Conservation (phyloP, 1,139 yeast species). For the Chernovozyma sophiae-reginae region DNA sequence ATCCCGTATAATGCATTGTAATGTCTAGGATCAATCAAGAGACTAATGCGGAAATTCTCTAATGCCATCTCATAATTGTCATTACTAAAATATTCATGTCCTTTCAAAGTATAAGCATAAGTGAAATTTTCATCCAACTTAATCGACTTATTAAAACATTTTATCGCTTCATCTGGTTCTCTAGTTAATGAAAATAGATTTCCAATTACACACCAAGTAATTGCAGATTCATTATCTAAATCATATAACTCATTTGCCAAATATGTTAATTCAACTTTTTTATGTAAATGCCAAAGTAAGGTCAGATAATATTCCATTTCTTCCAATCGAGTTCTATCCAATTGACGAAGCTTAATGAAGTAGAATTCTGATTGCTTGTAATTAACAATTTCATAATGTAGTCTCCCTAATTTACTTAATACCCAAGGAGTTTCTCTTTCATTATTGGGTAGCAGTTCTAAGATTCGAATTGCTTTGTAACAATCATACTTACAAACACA, state of each 20-base stretch:
- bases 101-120: constrained; percentile 89
- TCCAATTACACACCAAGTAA: constrained; percentile 92
- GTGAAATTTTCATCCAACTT: constrained; percentile 69
- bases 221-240: constrained; percentile 60
- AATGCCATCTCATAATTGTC: constrained; percentile 92
- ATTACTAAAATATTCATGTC: constrained; percentile 84
- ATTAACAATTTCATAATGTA: constrained; percentile 84
- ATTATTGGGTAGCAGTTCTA: constrained; percentile 57
- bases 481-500: constrained; percentile 71
- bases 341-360: constrained; percentile 56
- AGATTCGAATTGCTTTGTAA: constrained; percentile 68
- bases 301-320: constrained; percentile 95
- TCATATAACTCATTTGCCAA: constrained; percentile 80
- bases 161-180: constrained; percentile 88
- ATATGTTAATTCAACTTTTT: constrained; percentile 73
- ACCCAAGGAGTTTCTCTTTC: constrained; percentile 86
- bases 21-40: constrained; percentile 74
- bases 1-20: constrained; percentile 95
- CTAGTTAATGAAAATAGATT: constrained; percentile 79
- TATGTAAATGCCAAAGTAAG: constrained; percentile 86
- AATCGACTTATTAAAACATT: constrained; percentile 79
- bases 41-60: constrained; percentile 75
- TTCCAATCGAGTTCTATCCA: constrained; percentile 76
- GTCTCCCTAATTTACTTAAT: constrained; percentile 68
- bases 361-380: constrained; percentile 70